Conservation (phyloP, 306 rosid species). For the Malus sylvestris region DNA sequence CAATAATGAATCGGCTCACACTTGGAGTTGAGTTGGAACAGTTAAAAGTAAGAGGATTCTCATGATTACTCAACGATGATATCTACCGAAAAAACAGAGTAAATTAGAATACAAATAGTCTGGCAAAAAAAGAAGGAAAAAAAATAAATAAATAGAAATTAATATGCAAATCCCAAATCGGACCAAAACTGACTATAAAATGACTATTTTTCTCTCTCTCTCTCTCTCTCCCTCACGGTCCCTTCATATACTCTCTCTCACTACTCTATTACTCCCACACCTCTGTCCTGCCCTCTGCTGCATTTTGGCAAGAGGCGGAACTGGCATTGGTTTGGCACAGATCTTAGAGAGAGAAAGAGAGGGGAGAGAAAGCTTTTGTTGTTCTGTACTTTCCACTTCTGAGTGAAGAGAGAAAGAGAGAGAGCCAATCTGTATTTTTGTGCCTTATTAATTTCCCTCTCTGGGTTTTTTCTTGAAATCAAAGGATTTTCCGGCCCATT, state of each 20-base stretch:
- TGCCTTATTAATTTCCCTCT: background rate
- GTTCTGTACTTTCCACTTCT: conserved; percentile 1
- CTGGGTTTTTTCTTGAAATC: background rate
- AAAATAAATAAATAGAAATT: background rate
- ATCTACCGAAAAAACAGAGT: background rate
- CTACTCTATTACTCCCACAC: conserved; percentile 17
- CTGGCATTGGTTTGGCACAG: conserved; percentile 21
- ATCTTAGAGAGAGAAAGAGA: conserved; percentile 3
- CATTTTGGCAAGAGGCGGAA: conserved; percentile 15
- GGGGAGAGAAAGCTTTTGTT: background rate
- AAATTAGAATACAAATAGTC: conserved; percentile 5
- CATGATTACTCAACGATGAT: background rate
- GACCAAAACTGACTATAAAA: conserved; percentile 56
- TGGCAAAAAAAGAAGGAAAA: background rate
- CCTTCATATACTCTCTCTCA: background rate
- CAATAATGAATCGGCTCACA: background rate
- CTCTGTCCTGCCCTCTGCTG: conserved; percentile 21
- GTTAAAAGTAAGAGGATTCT: background rate
- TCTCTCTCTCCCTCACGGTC: background rate
- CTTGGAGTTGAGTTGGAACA: background rate
- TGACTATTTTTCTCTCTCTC: background rate
- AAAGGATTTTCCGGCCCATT: background rate
- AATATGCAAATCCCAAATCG: conserved; percentile 5
- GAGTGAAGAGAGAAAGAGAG: background rate
- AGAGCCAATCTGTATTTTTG: background rate